Percentiles rank a stretch among this genome's conserved stretches.
Evolutionary conservation across 2,329 filamentous ascomycete genomes (phyloP).

Genomic region (Ophiobolus disseminans): DNA sequence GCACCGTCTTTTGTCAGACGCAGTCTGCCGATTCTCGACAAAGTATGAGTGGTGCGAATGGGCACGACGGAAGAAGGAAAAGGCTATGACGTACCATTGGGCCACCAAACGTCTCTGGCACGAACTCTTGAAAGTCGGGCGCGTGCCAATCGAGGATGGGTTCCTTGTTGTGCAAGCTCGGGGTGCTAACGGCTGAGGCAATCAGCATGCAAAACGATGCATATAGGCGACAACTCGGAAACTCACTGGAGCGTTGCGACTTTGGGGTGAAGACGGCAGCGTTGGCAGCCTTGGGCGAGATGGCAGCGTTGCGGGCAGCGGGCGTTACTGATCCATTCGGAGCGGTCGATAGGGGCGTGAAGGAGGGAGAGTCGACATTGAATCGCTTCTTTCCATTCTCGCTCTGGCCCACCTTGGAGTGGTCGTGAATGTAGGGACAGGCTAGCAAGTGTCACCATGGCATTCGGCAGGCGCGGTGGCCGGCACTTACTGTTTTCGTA

Average conservation of each 20-base stretch:
- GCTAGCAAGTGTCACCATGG: slow-evolving; percentile 36
- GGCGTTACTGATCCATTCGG: slow-evolving; percentile 55
- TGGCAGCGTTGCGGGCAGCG: slow-evolving; percentile 71
- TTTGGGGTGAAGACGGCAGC: slow-evolving; percentile 86
- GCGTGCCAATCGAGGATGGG: slow-evolving; percentile 56
- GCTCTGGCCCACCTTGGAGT: slow-evolving; percentile 65
- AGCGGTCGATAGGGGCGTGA: slow-evolving; percentile 72
- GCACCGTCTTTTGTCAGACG: no score
- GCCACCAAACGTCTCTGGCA: slow-evolving; percentile 62
- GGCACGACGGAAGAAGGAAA: slow-evolving; percentile 1
- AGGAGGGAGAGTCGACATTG: slow-evolving; percentile 95
- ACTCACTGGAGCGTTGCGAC: slow-evolving; percentile 54
- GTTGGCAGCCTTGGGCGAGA: slow-evolving; percentile 89
- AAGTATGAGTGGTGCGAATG: no score
- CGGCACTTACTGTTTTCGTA: slow-evolving; percentile 75
- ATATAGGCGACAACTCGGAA: neutral
- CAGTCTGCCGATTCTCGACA: no score
- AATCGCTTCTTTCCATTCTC: slow-evolving; percentile 74
- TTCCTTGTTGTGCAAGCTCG: slow-evolving; percentile 55
- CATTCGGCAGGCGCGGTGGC: slow-evolving; percentile 8
- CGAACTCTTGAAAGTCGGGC: slow-evolving; percentile 60
- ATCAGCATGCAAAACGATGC: slow-evolving; percentile 17
- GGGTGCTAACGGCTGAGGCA: slow-evolving; percentile 50
- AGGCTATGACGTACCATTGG: slow-evolving; percentile 56
- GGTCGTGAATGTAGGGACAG: slow-evolving; percentile 89